Base-by-base conservation (phyloP, 306 rosid species). In the Crotalaria pallida region DNA sequence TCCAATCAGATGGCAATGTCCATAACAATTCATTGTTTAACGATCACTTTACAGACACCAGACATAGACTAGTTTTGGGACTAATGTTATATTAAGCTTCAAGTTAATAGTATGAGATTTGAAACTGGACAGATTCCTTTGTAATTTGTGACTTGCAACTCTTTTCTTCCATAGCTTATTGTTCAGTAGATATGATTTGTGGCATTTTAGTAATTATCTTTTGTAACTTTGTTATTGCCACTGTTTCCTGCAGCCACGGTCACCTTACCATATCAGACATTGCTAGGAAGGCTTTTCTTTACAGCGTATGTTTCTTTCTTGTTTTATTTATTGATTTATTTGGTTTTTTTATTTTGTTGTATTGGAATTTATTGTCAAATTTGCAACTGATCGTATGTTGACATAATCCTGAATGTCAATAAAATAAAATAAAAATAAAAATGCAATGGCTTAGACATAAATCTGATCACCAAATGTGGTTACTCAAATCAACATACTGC, bases 211-310 rank as follows among this genome's bases (percentile, higher is more conserved):
- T 50, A 27, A 50, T 48, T 15, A 29, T 31, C 22, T 6, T 18
- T 3, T 73, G 13, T 75, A 17, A 48, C 45, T 61, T 59, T 80
- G 51, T 81, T 57, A 51, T 63, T 48, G 50, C 59, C 23, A 5
- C 62, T 69, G 52, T 49, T 45, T 67, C 61, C 66, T 71, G 87
- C 91, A 90, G 98, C 71, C 91, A 79, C 9, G 73, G 82, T 75
- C 89, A 88, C 17, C 93, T 85, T 73, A 88, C 96, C 5, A 80
- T 88, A 69, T 86, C 96, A 29, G 98, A 93, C 56, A 77, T 93
- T 75, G 98, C 98, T 26, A 85, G 98, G 82, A 93, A 93, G 82
- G 96, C 98, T 84, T 93, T 93, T 84, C 96, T 93, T 69, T 84
- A 85, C 71, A 93, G 98, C 76, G 98, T 93, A 93, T 56, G 96